A percentile compares a stretch with the other conserved stretches of the same genome.
Evolutionary conservation across 495 filamentous ascomycete species (phyloP).

Genomic region (Aspergillus kassunensis): DNA sequence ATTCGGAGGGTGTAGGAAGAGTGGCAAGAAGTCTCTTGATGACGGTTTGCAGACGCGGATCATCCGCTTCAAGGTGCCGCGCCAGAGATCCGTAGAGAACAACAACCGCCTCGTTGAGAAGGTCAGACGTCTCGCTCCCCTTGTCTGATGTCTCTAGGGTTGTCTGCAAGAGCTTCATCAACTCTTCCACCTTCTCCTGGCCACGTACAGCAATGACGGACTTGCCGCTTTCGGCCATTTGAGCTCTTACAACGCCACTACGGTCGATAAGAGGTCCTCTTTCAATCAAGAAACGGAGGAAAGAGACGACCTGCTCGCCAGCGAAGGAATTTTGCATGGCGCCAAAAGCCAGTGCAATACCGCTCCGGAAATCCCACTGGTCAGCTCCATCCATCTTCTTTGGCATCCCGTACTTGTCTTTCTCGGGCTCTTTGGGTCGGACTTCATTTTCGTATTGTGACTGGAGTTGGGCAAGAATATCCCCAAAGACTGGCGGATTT

Average conservation of each 20-base stretch:
- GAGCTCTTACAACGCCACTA: constrained; percentile 67
- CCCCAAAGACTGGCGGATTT: constrained; percentile 51
- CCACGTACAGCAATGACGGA: constrained; percentile 75
- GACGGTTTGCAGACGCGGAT: constrained; percentile 78
- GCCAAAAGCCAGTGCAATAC: constrained; percentile 80
- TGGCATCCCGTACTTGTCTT: constrained; percentile 91
- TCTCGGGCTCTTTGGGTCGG: constrained; percentile 73
- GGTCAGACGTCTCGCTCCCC: constrained; percentile 70
- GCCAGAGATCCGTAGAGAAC: constrained; percentile 94
- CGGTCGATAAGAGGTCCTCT: constrained; percentile 77
- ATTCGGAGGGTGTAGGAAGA: constrained; percentile 91
- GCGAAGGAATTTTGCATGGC: constrained; percentile 69
- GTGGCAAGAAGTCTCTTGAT: constrained; percentile 79
- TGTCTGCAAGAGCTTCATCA: constrained; percentile 87
- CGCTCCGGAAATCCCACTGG: constrained; percentile 85
- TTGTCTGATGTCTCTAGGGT: constrained; percentile 79
- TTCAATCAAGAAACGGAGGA: constrained; percentile 81
- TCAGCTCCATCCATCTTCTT: constrained; percentile 78
- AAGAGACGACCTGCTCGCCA: constrained; percentile 62
- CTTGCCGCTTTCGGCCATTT: constrained; percentile 93
- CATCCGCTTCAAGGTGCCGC: constrained; percentile 76
- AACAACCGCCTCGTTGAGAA: constrained; percentile 93
- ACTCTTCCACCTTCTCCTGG: constrained; percentile 71
- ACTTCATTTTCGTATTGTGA: constrained; percentile 68
- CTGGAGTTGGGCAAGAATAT: constrained; percentile 59